Evolutionary conservation across 805 yeast species (phyloP).

Genomic region (Yarrowia sp.): DNA sequence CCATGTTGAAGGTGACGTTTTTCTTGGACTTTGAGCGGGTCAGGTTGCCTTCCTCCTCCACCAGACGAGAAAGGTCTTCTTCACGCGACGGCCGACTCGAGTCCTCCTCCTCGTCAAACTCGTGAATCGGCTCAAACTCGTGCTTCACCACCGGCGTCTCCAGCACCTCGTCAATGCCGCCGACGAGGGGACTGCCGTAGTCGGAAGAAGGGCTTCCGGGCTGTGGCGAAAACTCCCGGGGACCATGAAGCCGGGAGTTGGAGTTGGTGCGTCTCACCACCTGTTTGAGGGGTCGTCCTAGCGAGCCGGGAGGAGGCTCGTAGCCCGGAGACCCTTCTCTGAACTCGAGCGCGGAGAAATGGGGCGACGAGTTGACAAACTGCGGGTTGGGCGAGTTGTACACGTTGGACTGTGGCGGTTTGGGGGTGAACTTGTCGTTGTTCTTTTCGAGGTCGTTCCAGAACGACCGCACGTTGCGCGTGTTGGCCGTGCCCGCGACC

Average conservation of each 20-base stretch:
- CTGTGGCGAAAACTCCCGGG: constrained; percentile 21
- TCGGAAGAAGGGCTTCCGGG: constrained; percentile 7
- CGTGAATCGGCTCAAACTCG: background rate
- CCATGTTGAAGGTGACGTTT: constrained; percentile 22
- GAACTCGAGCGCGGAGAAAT: constrained; percentile 22
- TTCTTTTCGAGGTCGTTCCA: constrained; percentile 23
- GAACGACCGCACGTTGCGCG: constrained; percentile 21
- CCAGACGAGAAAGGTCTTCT: background rate
- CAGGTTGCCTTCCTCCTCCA: constrained; percentile 1
- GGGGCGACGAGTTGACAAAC: constrained; percentile 24
- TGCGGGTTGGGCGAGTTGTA: constrained; percentile 24
- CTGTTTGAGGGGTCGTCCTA: constrained; percentile 5
- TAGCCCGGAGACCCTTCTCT: background rate
- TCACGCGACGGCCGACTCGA: background rate
- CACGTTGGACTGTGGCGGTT: constrained; percentile 21
- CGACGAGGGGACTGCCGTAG: constrained; percentile 1
- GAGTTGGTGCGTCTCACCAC: constrained; percentile 5
- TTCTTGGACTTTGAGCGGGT: constrained; percentile 23
- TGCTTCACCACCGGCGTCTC: background rate
- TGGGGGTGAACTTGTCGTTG: constrained; percentile 18
- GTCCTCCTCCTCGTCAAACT: background rate
- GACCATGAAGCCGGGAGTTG: constrained; percentile 15
- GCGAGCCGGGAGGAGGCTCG: constrained; percentile 23
- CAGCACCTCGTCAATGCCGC: background rate
- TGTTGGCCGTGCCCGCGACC: constrained; percentile 4